Conservation (phyloP, 352 stramenopile genomes). For the Aphanomyces astaci region DNA sequence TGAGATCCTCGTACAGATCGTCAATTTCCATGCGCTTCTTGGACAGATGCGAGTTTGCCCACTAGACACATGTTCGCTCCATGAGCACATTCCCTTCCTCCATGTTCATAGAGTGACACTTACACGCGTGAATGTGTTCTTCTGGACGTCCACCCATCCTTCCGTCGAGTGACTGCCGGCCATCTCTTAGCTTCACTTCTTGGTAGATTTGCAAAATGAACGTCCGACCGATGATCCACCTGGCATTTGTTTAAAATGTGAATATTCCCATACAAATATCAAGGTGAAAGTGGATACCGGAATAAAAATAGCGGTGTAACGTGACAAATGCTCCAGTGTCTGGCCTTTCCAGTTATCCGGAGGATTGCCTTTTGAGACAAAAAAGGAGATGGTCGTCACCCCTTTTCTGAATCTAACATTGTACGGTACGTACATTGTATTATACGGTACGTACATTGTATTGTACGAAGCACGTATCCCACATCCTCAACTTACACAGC, state of each 20-base stretch:
- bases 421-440: too few relatives aligned
- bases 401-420: too few relatives aligned
- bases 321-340: not conserved
- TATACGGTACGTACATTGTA: too few relatives aligned
- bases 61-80: slow-evolving; percentile 51
- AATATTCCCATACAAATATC: not conserved
- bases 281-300: not conserved
- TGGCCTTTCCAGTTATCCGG: not conserved
- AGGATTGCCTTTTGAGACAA: too few relatives aligned
- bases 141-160: slow-evolving; percentile 88
- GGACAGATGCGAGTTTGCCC: slow-evolving; percentile 85
- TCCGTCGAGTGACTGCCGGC: slow-evolving; percentile 27
- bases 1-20: slow-evolving; percentile 84
- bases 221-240: not conserved
- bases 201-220: not conserved
- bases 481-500: too few relatives aligned
- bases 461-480: too few relatives aligned
- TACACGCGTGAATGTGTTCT: slow-evolving; percentile 87
- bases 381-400: too few relatives aligned
- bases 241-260: not conserved
- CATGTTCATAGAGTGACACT: slow-evolving; percentile 1
- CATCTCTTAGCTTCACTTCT: not conserved
- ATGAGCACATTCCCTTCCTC: not conserved
- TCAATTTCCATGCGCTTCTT: slow-evolving; percentile 84
- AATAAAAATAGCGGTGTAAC: not conserved